A percentile compares a stretch with the other conserved stretches of the same genome.
These are phyloP conservation scores for Tricholoma furcatifolium DNA, from an alignment of 768 basidiomycete genomes.

Conservation along the genomic window DNA sequence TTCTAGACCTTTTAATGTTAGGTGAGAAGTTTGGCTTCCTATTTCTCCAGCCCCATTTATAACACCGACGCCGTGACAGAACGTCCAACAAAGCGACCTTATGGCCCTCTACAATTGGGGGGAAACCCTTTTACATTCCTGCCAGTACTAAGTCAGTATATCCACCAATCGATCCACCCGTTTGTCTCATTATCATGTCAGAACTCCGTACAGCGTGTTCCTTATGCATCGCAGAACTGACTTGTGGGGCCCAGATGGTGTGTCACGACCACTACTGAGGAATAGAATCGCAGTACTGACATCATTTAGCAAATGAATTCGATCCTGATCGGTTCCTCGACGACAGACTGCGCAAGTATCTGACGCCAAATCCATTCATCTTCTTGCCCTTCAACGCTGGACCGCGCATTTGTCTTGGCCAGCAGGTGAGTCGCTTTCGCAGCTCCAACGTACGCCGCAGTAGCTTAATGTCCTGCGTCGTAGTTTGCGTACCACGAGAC, in stretches of 20 bases:
- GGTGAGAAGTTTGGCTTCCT: conserved; percentile 16
- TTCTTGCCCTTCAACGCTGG: conserved; percentile 71
- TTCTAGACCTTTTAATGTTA: conserved; percentile 25
- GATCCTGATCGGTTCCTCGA: conserved; percentile 71
- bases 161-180: neutral
- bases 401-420: conserved; percentile 61
- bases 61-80: conserved; percentile 4
- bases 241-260: conserved; percentile 62
- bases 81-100: conserved; percentile 27
- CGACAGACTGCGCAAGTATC: conserved; percentile 48
- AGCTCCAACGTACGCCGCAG: neutral
- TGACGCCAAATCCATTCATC: conserved; percentile 62
- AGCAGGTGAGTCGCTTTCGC: conserved; percentile 28
- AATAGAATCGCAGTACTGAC: neutral
- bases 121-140: conserved; percentile 38
- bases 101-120: conserved; percentile 24
- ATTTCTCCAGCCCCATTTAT: neutral
- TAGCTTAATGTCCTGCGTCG: neutral
- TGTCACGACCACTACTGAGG: neutral
- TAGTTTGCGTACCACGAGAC: conserved; percentile 57
- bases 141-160: conserved; percentile 24
- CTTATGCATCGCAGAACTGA: conserved; percentile 43
- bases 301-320: conserved; percentile 43
- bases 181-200: conserved; percentile 16
- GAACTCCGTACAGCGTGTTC: conserved; percentile 30